Evolutionary conservation across 345 rosid species (phyloP).

Genomic region (Boechera stricta): DNA sequence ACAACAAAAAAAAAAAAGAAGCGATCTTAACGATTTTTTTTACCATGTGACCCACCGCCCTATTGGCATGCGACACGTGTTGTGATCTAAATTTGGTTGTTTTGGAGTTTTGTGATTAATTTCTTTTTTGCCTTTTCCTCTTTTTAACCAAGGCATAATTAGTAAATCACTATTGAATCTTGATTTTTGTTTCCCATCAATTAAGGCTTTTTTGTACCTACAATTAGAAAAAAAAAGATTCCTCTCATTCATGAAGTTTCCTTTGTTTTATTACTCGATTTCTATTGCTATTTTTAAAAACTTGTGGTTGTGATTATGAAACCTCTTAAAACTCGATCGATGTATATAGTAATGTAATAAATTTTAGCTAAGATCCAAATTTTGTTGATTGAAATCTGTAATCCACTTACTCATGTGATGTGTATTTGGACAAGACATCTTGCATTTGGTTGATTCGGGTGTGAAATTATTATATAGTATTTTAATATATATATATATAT

Average conservation of each 20-base stretch:
- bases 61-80: constrained; percentile 45
- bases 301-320: constrained; percentile 24
- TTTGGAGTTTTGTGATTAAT: constrained; percentile 41
- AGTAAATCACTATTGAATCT: constrained; percentile 25
- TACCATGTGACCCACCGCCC: constrained; percentile 47
- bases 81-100: constrained; percentile 3
- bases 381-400: constrained; percentile 36
- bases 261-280: constrained; percentile 29
- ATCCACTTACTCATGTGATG: constrained; percentile 43
- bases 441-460: constrained; percentile 28
- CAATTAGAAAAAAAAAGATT: constrained; percentile 1
- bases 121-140: constrained; percentile 6
- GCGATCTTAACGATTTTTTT: neutral
- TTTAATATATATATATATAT: neutral
- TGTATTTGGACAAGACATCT: constrained; percentile 41
- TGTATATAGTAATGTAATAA: constrained; percentile 32
- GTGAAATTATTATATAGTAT: constrained; percentile 8
- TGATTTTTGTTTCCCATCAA: constrained; percentile 35
- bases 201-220: constrained; percentile 42
- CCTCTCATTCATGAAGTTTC: neutral
- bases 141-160: constrained; percentile 39
- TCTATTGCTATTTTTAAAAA: neutral
- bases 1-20: neutral
- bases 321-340: constrained; percentile 12
- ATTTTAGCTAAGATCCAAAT: constrained; percentile 33